These are phyloP conservation scores for Dryas octopetala DNA, from an alignment of 306 rosid genomes.

Conservation along the genomic window DNA sequence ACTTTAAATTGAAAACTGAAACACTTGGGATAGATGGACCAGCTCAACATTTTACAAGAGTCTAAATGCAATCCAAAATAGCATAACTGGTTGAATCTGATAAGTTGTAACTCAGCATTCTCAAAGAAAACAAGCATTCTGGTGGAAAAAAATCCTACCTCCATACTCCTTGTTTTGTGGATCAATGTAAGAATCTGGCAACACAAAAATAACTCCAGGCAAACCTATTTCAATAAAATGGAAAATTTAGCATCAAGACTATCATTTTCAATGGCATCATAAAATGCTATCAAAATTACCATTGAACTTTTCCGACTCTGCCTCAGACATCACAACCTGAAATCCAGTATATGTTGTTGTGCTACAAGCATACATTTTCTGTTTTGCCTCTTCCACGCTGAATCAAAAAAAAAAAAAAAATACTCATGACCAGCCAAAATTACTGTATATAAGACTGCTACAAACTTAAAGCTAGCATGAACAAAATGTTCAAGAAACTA, in stretches of 20 bases:
- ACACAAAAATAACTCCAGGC: slow-evolving; percentile 74
- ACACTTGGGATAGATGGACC: background rate
- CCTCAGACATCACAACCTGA: slow-evolving; percentile 77
- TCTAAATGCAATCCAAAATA: background rate
- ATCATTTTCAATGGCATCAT: slow-evolving; percentile 6
- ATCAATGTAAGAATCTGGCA: slow-evolving; percentile 85
- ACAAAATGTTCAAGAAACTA: background rate
- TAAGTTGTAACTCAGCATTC: background rate
- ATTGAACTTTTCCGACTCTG: slow-evolving; percentile 76
- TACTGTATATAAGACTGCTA: background rate
- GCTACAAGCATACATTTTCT: slow-evolving; percentile 85
- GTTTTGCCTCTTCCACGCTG: slow-evolving; percentile 88
- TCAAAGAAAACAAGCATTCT: background rate
- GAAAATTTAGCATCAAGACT: slow-evolving; percentile 6
- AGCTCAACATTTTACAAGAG: background rate
- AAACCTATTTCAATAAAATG: slow-evolving; percentile 41
- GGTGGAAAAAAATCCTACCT: slow-evolving; percentile 37
- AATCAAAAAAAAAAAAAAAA: slow-evolving; percentile 4
- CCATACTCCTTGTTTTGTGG: slow-evolving; percentile 82
- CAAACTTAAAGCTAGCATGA: background rate
- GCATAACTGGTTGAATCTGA: background rate
- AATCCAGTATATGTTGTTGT: slow-evolving; percentile 81
- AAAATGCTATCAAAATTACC: slow-evolving; percentile 37
- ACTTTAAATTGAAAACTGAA: slow-evolving; percentile 12
- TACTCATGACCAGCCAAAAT: background rate